phyloP scores from a whole-genome alignment of 257 asterid genomes.

The Solanum lycopersicoides region DNA sequence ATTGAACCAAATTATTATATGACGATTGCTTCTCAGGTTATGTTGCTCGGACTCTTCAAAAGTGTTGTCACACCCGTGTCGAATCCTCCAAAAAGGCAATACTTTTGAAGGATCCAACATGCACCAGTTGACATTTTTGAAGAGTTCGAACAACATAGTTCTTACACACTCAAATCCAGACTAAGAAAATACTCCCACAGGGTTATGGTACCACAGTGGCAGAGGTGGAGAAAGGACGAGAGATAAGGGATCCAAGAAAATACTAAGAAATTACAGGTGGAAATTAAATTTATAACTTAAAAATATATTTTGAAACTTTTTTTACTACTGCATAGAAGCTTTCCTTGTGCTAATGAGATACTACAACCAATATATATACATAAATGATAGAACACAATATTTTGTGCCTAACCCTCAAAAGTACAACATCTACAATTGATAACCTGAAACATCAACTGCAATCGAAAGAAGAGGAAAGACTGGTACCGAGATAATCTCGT shows the following conservation, averaged over 20 bases:
- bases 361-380: background rate
- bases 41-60: background rate
- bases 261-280: background rate
- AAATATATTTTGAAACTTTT: background rate
- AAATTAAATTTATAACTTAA: background rate
- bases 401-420: background rate
- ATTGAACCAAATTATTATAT: background rate
- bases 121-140: background rate
- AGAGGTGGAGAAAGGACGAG: background rate
- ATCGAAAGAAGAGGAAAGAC: background rate
- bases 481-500: conserved; percentile 71
- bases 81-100: background rate
- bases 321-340: background rate
- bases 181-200: background rate
- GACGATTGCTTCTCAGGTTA: background rate
- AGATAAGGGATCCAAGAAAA: background rate
- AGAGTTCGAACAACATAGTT: background rate
- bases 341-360: background rate
- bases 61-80: fast-evolving
- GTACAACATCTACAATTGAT: background rate
- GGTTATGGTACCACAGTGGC: background rate
- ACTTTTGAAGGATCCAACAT: background rate
- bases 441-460: background rate
- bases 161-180: background rate
- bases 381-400: background rate